These are phyloP conservation scores for Suhomyces panamericanus DNA, from an alignment of 1,139 yeast genomes.

Conservation along the genomic window DNA sequence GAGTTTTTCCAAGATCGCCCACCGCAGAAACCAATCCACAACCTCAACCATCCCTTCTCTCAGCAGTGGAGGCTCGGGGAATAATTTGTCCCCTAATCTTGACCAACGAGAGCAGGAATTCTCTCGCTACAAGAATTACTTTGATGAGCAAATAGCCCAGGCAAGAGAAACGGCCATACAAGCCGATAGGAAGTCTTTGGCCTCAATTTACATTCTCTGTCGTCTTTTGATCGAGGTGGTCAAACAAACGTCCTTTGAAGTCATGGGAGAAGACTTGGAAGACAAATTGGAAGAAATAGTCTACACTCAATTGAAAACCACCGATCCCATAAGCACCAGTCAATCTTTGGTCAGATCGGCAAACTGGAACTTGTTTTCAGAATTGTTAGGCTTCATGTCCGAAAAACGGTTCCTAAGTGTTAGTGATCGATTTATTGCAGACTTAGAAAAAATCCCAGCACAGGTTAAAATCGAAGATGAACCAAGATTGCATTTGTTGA, in stretches of 20 bases:
- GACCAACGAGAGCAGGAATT: slow-evolving; percentile 15
- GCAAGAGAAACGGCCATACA: slow-evolving; percentile 73
- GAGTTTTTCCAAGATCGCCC: slow-evolving; percentile 40
- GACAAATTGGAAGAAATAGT: slow-evolving; percentile 90
- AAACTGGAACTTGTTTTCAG: slow-evolving; percentile 92
- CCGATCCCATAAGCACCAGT: slow-evolving; percentile 73
- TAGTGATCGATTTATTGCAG: slow-evolving; percentile 91
- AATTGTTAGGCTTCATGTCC: slow-evolving; percentile 87
- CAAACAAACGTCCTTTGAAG: slow-evolving; percentile 73
- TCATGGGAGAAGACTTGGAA: slow-evolving; percentile 76
- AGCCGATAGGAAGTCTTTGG: slow-evolving; percentile 83
- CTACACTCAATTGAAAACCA: slow-evolving; percentile 82
- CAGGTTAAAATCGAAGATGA: slow-evolving; percentile 55
- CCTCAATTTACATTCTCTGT: slow-evolving; percentile 87
- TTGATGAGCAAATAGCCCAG: slow-evolving; percentile 50
- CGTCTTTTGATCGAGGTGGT: slow-evolving; percentile 92
- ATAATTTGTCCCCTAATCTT: not conserved
- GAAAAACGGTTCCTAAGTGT: slow-evolving; percentile 79
- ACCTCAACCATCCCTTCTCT: slow-evolving; percentile 21
- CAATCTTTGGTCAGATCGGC: slow-evolving; percentile 77
- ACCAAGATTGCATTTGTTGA: slow-evolving; percentile 69
- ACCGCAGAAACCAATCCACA: slow-evolving; percentile 41
- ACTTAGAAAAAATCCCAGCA: slow-evolving; percentile 74
- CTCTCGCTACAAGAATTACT: slow-evolving; percentile 24
- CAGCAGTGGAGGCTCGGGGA: not conserved